phyloP scores from a whole-genome alignment of 768 basidiomycete genomes.

The Suillus discolor region DNA sequence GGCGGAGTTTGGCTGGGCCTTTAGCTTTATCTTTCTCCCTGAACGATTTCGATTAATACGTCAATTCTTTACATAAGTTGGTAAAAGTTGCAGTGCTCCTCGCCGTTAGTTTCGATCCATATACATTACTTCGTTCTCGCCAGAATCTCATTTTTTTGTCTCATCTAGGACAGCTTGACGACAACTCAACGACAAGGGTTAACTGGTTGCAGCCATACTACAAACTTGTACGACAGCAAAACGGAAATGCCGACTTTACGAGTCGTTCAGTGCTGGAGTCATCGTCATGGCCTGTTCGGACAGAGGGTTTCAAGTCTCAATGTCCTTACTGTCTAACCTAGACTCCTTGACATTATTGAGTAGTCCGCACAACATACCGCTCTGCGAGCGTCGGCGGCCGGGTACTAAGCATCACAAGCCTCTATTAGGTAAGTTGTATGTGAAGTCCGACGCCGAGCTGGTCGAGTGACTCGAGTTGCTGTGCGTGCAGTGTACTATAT shows the following conservation, averaged over 20 bases:
- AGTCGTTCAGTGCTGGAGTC: too few relatives aligned
- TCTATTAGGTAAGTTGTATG: neutral
- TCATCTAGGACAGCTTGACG: neutral
- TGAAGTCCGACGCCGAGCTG: neutral
- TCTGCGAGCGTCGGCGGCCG: neutral
- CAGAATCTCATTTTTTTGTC: neutral
- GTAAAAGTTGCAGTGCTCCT: too few relatives aligned
- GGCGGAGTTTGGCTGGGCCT: too few relatives aligned
- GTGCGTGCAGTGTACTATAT: conserved; percentile 27
- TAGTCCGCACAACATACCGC: neutral
- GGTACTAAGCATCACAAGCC: neutral
- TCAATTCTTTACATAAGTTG: too few relatives aligned
- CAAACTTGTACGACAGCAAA: too few relatives aligned
- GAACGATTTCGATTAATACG: too few relatives aligned
- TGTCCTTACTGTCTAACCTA: neutral
- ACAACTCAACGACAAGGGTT: neutral
- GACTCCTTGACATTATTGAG: neutral
- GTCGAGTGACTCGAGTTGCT: conserved; percentile 7
- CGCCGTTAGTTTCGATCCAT: neutral
- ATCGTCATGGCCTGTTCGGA: too few relatives aligned
- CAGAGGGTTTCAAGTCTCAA: neutral
- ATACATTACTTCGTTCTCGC: neutral
- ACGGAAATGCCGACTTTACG: too few relatives aligned
- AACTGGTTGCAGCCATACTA: neutral
- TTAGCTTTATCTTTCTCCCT: too few relatives aligned